Evolutionary conservation across 2,329 filamentous ascomycete species (phyloP).

Genomic region (Colletotrichum sp.): DNA sequence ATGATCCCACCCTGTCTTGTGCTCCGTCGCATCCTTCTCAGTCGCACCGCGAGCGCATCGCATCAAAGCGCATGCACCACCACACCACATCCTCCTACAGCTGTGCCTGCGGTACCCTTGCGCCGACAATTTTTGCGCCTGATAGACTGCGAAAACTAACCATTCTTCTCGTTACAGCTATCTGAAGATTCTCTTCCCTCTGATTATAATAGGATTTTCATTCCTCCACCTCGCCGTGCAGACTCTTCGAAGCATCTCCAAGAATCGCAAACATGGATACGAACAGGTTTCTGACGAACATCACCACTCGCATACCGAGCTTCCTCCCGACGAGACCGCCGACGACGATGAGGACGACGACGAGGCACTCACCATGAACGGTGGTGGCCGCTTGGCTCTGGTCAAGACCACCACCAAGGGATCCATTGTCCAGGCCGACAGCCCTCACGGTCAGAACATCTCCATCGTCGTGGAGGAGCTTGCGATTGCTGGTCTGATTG

Average conservation of each 20-base stretch:
- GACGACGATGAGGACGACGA: constrained; percentile 66
- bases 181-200: constrained; percentile 79
- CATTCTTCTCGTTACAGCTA: constrained; percentile 58
- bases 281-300: constrained; percentile 52
- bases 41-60: not conserved
- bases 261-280: constrained; percentile 61
- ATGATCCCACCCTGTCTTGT: not conserved
- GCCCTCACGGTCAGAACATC: constrained; percentile 73
- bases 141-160: not conserved
- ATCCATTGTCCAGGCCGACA: constrained; percentile 72
- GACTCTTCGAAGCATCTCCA: constrained; percentile 56
- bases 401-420: constrained; percentile 66
- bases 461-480: constrained; percentile 77
- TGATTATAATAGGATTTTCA: constrained; percentile 73
- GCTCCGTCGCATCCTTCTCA: not conserved
- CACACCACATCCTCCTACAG: not conserved
- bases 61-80: not conserved
- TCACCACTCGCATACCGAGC: constrained; percentile 52
- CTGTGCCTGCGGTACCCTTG: not conserved
- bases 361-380: constrained; percentile 57
- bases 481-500: constrained; percentile 74
- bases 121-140: not conserved
- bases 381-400: constrained; percentile 60
- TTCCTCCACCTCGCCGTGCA: constrained; percentile 68
- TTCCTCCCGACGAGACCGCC: constrained; percentile 52